Percentiles rank a stretch among this genome's conserved stretches.
These are phyloP conservation scores for Ogataea corticis DNA, from an alignment of 805 yeast genomes.

Conservation along the genomic window DNA sequence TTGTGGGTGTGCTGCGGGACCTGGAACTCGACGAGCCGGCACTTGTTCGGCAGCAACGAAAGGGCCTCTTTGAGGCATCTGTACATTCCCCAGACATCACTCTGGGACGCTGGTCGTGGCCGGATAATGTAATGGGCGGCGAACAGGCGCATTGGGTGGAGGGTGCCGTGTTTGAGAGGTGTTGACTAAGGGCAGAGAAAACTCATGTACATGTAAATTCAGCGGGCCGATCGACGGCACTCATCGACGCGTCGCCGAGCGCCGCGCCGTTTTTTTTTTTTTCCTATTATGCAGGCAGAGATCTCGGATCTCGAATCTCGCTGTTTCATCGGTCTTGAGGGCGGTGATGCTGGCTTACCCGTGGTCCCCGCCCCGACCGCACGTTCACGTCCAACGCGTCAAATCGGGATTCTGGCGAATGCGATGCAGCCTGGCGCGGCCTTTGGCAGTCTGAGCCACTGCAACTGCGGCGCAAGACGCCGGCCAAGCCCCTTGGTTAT, in stretches of 20 bases:
- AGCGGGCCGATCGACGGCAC: not conserved
- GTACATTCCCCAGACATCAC: slow-evolving; percentile 23
- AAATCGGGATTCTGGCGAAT: no score
- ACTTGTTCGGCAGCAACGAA: not conserved
- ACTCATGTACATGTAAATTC: no score
- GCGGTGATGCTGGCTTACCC: no score
- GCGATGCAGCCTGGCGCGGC: no score
- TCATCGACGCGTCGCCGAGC: not conserved
- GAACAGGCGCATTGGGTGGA: not conserved
- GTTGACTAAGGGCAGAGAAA: no score
- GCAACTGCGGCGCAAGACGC: no score
- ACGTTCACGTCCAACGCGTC: no score
- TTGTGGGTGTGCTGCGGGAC: slow-evolving; percentile 17
- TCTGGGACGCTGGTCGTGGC: not conserved
- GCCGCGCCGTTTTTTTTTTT: not conserved
- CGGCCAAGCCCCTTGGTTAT: no score
- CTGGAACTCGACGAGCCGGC: slow-evolving; percentile 18
- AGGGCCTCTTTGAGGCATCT: slow-evolving; percentile 2
- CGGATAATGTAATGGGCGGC: not conserved
- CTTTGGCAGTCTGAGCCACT: no score
- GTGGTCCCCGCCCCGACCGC: no score
- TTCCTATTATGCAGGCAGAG: not conserved
- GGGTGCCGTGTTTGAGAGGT: not conserved
- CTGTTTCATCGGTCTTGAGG: no score
- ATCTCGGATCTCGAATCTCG: not conserved